phyloP scores from a whole-genome alignment of 306 rosid species.

The Clitoria ternatea region DNA sequence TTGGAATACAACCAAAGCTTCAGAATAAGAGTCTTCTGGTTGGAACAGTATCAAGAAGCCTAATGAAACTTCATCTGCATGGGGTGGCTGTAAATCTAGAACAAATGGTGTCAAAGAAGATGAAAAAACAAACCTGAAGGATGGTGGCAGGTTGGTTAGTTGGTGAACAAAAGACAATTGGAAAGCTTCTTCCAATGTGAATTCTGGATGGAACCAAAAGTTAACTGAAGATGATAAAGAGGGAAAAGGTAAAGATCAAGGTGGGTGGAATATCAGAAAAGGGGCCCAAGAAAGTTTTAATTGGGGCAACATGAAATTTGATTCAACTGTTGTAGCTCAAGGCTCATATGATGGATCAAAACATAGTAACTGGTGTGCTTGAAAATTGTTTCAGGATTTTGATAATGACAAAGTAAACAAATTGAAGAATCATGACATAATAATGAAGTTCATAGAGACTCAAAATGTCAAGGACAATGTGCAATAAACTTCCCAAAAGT shows the following conservation, averaged over 20 bases:
- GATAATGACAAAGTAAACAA: no score
- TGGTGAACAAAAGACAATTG: neutral
- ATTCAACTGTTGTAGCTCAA: neutral
- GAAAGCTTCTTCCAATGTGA: neutral
- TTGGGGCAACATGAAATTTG: slow-evolving; percentile 13
- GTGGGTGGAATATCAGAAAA: slow-evolving; percentile 15
- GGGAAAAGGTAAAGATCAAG: neutral
- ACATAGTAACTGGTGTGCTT: neutral
- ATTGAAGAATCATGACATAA: no score
- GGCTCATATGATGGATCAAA: neutral
- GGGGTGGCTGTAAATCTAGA: slow-evolving; percentile 19
- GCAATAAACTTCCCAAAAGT: no score
- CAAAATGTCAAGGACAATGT: no score
- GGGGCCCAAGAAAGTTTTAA: slow-evolving; percentile 11
- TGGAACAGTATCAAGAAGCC: slow-evolving; percentile 25
- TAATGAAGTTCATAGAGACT: no score
- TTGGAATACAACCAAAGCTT: no score
- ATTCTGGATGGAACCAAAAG: slow-evolving; percentile 6
- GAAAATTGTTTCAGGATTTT: no score
- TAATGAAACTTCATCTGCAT: slow-evolving; percentile 15
- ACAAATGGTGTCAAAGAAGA: slow-evolving; percentile 5
- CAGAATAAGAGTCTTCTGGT: slow-evolving; percentile 9
- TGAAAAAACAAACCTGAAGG: neutral
- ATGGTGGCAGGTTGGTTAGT: neutral
- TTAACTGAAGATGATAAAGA: neutral